Evolutionary conservation across 2,329 filamentous ascomycete genomes (phyloP).

Genomic region (Cucurbitaria berberidis): DNA sequence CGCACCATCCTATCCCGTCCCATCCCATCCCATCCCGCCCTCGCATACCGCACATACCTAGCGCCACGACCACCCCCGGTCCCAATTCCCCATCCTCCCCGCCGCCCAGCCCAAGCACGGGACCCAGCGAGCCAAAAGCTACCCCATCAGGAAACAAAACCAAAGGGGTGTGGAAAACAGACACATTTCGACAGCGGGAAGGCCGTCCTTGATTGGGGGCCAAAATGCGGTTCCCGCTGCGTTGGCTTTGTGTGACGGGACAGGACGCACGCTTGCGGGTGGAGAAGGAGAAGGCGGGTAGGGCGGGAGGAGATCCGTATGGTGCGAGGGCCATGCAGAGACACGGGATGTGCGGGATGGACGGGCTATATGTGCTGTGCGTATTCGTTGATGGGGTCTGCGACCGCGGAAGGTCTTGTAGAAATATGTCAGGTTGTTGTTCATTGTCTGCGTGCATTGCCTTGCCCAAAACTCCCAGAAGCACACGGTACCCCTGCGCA

Average conservation of each 20-base stretch:
- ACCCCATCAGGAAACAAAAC: slow-evolving; percentile 6
- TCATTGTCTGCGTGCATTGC: neutral
- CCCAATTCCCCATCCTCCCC: no score
- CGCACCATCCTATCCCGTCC: neutral
- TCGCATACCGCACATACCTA: neutral
- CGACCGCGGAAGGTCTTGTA: no score
- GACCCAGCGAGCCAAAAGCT: neutral
- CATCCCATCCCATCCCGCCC: neutral
- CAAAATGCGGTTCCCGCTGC: neutral
- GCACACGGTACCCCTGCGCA: neutral
- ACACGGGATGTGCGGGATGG: neutral
- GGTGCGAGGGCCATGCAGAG: neutral
- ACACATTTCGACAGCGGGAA: slow-evolving; percentile 12
- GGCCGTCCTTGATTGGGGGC: slow-evolving; percentile 6
- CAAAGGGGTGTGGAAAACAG: slow-evolving; percentile 2
- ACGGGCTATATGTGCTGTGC: no score
- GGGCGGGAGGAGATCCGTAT: neutral
- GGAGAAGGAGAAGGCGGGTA: no score
- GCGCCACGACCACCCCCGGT: neutral
- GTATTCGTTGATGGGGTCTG: no score
- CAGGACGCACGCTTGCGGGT: no score
- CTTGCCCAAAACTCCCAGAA: neutral
- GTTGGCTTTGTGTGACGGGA: no score
- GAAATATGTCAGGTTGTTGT: no score
- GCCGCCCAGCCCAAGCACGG: no score